Evolutionary conservation across 2,329 filamentous ascomycete species (phyloP), one percentile per base, ranked within the genome.

Genomic region (Hymenoscyphus infarciens): DNA sequence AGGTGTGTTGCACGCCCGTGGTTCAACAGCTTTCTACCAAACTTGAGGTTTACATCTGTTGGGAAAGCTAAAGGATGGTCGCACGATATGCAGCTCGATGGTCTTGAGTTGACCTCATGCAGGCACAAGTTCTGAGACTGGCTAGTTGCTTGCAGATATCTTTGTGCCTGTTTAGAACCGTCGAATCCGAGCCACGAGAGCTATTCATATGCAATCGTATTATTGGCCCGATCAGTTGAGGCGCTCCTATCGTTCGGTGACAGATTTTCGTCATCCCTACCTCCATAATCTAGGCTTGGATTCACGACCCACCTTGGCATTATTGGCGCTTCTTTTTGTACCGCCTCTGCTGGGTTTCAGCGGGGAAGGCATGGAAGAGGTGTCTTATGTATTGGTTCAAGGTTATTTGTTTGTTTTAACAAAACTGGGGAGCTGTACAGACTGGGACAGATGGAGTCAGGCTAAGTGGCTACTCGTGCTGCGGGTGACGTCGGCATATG

Each of bases 241-340:
- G 42, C 60, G 60, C 38, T 38, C 25, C 25, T 16, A 31, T 53
- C 11, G 25, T 8, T 61, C 52, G 59, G 56, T 56, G 22, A 33
- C 38, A 56, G 52, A 61, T 45, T 38, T 53, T 27, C 15, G 13
- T 13, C 54, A 53, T 53, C 60, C 60, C 42, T 22, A 19, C 52
- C 29, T 57, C 35, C 38, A 29, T 39, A 13, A 60, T 60, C 53
- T 39, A 54, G 60, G 60, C 59, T 62, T 27, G 27, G 15, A 38
- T 31, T 58, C 16, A 27, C 22, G 29, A 38, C 42, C 52, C 56
- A 56, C 54, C 42, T 27, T 49, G 55, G 54, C 58, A 16, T 33
- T 54, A 53, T 42, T 25, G 31, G 57, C 54, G 42, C 33, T 54
- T 33, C 35, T 25, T 56, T 25, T 56, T 33, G 35, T 56, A 56